Evolutionary conservation across 768 basidiomycete genomes (phyloP), one percentile per base, ranked within the genome.

Genomic region (Zangia roseola): DNA sequence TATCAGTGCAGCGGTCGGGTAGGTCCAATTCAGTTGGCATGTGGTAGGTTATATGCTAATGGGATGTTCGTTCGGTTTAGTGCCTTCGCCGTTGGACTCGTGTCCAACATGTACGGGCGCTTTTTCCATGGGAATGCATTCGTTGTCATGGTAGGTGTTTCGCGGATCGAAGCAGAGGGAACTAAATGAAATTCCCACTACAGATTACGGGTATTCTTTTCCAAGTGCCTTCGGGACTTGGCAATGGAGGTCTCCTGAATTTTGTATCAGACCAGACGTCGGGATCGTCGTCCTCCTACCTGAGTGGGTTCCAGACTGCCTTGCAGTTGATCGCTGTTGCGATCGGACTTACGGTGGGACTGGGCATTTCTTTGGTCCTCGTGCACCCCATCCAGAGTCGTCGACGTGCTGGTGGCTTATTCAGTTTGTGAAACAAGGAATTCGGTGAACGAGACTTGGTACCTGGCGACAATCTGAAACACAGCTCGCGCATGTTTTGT

Each of bases 181-280:
- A 16, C 4, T 17, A 30, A 45, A 40, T 25, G 16, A 21, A 40
- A 23, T 12, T 1, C 16, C 19, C 30, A n/a, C 13, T 23, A 30
- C 42, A 71, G 77, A 84, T 88, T 54, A 88, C 86, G 0, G 89
- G 86, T 20, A 87, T 93, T 40, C 74, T 92, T 14, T 88, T 92
- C 71, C 91, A 93, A 69, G 76, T 93, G 1, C 91, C 90, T 0
- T 88, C 86, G 8, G 91, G 90, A 33, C 76, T 93, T 10, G 82
- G 84, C 8, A 88, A 81, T 37, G 88, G 88, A 10, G 91, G 91
- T 25, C 78, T 93, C 7, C 76, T 94, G 53, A 81, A 78, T 52
- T 90, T 84, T 59, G 84, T 81, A 10, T 75, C 76, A 31, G 70
- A 79, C 53, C 74, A 79, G 50, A 73, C 79, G 20, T 67, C 74